Evolutionary conservation across 169 alveolate genomes (phyloP), one percentile per base, ranked within the genome.

Genomic region (Plasmodium ovale): DNA sequence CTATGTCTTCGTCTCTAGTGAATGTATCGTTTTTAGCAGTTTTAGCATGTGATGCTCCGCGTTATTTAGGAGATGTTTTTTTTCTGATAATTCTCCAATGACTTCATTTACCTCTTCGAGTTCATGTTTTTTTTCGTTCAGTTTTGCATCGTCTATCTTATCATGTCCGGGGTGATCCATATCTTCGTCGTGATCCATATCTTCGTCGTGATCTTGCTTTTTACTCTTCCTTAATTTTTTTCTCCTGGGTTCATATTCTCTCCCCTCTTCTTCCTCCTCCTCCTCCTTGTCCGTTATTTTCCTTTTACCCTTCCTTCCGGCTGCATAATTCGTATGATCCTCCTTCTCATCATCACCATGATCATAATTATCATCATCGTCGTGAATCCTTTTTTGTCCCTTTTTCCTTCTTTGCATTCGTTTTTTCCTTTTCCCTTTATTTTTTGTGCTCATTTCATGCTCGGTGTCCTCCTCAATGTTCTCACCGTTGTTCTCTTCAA

Each of bases 1-100:
- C 29, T 54, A 4, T 19, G 64, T 25, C 51, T 42, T 23, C 33
- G 74, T 21, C 33, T 74, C 88, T 12, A 74, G 37, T 9, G 73
- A 59, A 51, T 74, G 74, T 27, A 74, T 74, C 7, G 72, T 25
- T 54, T 39, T 60, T 25, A 74, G 16, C 42, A 74, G 10, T 12
- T 21, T n/a, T 51, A 44, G 16, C 73, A 74, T 59, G 2, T 59
- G 72, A 10, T 44, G 9, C 47, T 74, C 88, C 2, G 88, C 88
- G 23, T 74, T 74, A 25, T 59, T 27, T 12, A 74, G 67, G 21
- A 74, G 42, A 6, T 62, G 2, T 65, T 74, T 74, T 47, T 74
- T 74, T 27, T 64, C 12, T 44, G 72, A 21, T 16, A 74, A 39
- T 35, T 74, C 88, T 7, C 7, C 19, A 51, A 60, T 67, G 47